These are phyloP conservation scores for Scutellaria minor DNA, from an alignment of 257 asterid species.

Conservation along the genomic window DNA sequence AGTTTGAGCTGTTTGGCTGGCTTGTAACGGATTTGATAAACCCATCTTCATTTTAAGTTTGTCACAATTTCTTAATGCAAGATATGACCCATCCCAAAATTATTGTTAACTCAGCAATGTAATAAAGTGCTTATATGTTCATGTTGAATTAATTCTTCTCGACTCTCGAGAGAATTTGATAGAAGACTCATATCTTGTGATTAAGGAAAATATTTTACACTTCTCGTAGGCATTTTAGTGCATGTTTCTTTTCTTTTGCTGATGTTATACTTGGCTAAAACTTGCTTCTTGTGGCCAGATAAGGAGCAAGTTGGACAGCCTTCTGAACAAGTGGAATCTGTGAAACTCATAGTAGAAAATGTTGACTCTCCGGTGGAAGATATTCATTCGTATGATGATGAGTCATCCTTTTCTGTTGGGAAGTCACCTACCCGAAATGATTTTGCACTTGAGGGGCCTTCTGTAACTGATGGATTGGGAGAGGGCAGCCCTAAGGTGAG, in stretches of 20 bases:
- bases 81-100: not conserved
- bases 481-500: conserved; percentile 94
- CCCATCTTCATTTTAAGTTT: too few relatives aligned
- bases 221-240: not conserved
- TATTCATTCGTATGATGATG: conserved; percentile 55
- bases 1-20: conserved; percentile 10
- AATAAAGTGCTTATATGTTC: not conserved
- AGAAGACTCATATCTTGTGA: not conserved
- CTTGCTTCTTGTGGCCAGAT: conserved; percentile 38
- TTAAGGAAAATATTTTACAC: conserved; percentile 9
- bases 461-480: conserved; percentile 84
- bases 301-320: conserved; percentile 51
- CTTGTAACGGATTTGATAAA: not conserved
- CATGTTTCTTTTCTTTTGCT: conserved; percentile 24
- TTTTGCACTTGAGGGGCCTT: conserved; percentile 48
- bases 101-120: conserved; percentile 4
- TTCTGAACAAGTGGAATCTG: conserved; percentile 40
- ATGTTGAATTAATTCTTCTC: not conserved
- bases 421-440: conserved; percentile 79
- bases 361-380: conserved; percentile 52
- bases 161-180: not conserved
- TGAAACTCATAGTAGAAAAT: conserved; percentile 41
- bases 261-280: conserved; percentile 31
- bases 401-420: conserved; percentile 72
- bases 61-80: too few relatives aligned